Base-by-base conservation (phyloP, 2,329 filamentous ascomycete genomes). In the Claviceps lovelessii region DNA sequence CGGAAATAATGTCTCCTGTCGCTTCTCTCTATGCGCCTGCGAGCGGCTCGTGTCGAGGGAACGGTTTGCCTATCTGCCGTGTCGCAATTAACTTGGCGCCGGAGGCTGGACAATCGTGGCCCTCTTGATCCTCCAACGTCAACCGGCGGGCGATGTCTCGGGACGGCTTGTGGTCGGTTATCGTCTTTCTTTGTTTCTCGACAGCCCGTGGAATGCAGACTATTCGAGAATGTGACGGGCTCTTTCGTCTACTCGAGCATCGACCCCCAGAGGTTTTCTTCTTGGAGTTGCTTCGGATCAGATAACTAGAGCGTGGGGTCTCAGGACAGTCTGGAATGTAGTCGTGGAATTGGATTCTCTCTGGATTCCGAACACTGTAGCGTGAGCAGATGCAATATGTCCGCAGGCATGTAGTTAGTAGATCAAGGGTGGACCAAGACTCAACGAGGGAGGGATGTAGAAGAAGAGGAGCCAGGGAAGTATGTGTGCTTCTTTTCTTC, bases 291-390 rank as follows among this genome's bases (percentile, higher is more conserved):
- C 42, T 39, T 51, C 44, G 44, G 37, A 44, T 28, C 46, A 23
- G 52, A 49, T 46, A 49, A 4, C 49, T 44, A 33, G 33, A 50
- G 39, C 46, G 51, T 55, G 46, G 31, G 51, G 28, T 49, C 29
- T 49, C 50, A n/a, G 17, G 9, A 39, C 29, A 23, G 37, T 33
- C 54, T 53, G 54, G 54, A 56, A 56, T 56, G 54, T n/a, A 29
- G 53, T 13, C 33, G 46, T 15, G 46, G 49, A n/a, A 19, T 53
- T 49, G 19, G 47, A 8, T 52, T 52, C 35, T 35, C 17, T 17
- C 5, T 2, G 47, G 23, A 28, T 50, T 13, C 49, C 41, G 47
- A 45, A 47, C 51, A 55, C 54, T 55, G 45, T 29, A 17, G 19
- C 28, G 31, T 51, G 44, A 52, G 52, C 44, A 37, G 55, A 53